Evolutionary conservation across 208 protist species (phyloP).

Genomic region (Acanthamoeba sp.): DNA sequence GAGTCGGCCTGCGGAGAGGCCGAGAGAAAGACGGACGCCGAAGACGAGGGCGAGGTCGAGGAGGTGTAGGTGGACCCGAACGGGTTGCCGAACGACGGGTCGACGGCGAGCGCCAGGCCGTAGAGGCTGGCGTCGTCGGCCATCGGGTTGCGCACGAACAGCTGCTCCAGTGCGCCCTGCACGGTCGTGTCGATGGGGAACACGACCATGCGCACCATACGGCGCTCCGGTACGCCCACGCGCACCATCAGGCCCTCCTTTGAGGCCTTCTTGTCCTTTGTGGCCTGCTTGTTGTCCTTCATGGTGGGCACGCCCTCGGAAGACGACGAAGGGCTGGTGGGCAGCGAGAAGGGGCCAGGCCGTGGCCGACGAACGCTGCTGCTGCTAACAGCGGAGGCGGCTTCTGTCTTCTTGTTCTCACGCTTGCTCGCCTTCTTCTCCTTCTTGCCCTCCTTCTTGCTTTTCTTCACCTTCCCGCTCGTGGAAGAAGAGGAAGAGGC

Average conservation of each 20-base stretch:
- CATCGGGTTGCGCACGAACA: slow-evolving; percentile 26
- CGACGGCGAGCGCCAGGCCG: neutral
- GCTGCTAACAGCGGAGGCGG: too few relatives aligned
- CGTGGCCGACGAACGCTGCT: neutral
- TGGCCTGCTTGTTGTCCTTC: slow-evolving; percentile 3
- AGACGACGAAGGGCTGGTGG: neutral
- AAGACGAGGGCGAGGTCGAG: neutral
- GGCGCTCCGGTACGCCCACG: slow-evolving; percentile 17
- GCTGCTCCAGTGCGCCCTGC: slow-evolving; percentile 6
- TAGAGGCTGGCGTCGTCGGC: neutral
- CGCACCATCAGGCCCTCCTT: neutral
- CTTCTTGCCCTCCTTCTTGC: neutral
- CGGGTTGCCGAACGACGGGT: slow-evolving; percentile 28
- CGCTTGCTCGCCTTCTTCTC: neutral
- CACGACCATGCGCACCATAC: slow-evolving; percentile 25
- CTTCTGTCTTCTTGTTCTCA: neutral
- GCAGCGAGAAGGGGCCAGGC: neutral
- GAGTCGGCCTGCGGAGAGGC: neutral
- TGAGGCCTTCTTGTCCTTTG: neutral
- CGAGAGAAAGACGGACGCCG: neutral
- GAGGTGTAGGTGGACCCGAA: neutral
- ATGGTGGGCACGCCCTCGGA: neutral
- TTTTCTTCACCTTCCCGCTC: neutral
- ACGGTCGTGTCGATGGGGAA: slow-evolving; percentile 12
- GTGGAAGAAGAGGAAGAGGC: too few relatives aligned